Conservation (phyloP, 148 eudicot species). For the Limonium bicolor region DNA sequence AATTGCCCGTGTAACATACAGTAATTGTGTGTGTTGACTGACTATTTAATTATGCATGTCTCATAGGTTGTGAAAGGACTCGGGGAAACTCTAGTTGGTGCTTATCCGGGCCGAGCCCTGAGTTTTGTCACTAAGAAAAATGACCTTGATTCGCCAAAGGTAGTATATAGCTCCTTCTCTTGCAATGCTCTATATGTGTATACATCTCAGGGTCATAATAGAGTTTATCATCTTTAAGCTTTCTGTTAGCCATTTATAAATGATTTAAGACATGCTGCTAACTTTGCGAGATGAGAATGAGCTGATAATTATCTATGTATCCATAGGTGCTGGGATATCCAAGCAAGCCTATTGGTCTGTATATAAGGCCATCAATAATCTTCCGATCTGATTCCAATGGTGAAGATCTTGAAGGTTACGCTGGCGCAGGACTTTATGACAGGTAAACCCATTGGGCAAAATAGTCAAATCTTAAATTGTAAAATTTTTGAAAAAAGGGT, state of each 20-base stretch:
- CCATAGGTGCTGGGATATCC: constrained; percentile 95
- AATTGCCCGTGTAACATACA: neutral
- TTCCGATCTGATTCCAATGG: constrained; percentile 99
- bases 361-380: constrained; percentile 69
- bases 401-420: constrained; percentile 98
- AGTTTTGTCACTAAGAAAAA: constrained; percentile 71
- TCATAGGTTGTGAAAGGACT: constrained; percentile 85
- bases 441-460: constrained; percentile 43
- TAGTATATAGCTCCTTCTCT: constrained; percentile 2
- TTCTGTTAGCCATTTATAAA: too few species aligned
- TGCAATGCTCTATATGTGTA: neutral
- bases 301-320: neutral
- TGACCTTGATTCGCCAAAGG: constrained; percentile 67
- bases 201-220: too few species aligned
- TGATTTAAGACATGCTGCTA: too few species aligned
- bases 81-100: constrained; percentile 96
- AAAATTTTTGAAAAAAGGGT: too few species aligned
- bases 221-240: too few species aligned
- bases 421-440: constrained; percentile 97
- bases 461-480: too few species aligned
- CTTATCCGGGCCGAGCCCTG: constrained; percentile 90
- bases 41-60: too few species aligned
- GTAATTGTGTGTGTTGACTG: too few species aligned
- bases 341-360: constrained; percentile 94
- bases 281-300: too few species aligned